Evolutionary conservation across 495 filamentous ascomycete genomes (phyloP).

Genomic region (Tirmania nivea): DNA sequence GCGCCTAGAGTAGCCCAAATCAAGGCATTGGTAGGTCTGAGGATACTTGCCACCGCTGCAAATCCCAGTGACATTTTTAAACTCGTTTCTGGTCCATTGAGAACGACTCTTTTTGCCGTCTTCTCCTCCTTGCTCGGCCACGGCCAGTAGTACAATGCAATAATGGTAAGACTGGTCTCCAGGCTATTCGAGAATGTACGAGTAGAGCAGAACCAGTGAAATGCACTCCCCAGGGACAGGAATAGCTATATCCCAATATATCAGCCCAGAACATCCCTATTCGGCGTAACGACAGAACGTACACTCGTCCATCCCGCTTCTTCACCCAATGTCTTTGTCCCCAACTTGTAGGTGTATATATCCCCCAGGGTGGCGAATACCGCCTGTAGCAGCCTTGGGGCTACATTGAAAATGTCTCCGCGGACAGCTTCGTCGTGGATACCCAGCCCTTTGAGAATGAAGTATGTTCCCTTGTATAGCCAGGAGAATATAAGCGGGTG

Average conservation of each 20-base stretch:
- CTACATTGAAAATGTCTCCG: conserved; percentile 42
- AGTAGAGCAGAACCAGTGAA: conserved; percentile 93
- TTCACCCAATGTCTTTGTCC: conserved; percentile 46
- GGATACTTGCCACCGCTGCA: conserved; percentile 62
- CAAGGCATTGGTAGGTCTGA: conserved; percentile 75
- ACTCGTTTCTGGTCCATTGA: neutral
- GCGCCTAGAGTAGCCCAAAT: conserved; percentile 49
- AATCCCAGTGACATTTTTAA: conserved; percentile 37
- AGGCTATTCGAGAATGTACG: conserved; percentile 84
- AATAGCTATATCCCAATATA: conserved; percentile 24
- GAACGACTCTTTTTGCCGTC: conserved; percentile 1
- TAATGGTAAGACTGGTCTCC: conserved; percentile 67
- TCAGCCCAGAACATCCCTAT: neutral
- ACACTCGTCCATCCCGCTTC: conserved; percentile 22
- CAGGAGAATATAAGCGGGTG: conserved; percentile 68
- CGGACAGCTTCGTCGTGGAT: conserved; percentile 26
- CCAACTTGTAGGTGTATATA: conserved; percentile 64
- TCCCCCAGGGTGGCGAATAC: conserved; percentile 59
- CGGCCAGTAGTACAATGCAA: conserved; percentile 67
- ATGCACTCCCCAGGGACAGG: conserved; percentile 61
- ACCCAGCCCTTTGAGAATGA: conserved; percentile 28
- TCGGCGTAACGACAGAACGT: neutral
- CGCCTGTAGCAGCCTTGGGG: conserved; percentile 58
- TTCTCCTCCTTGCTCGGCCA: conserved; percentile 31
- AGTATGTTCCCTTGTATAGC: conserved; percentile 43